Percentiles rank a stretch among this genome's conserved stretches.
These are phyloP conservation scores for Pulicaria dysenterica DNA, from an alignment of 129 eudicot species.

Conservation along the genomic window DNA sequence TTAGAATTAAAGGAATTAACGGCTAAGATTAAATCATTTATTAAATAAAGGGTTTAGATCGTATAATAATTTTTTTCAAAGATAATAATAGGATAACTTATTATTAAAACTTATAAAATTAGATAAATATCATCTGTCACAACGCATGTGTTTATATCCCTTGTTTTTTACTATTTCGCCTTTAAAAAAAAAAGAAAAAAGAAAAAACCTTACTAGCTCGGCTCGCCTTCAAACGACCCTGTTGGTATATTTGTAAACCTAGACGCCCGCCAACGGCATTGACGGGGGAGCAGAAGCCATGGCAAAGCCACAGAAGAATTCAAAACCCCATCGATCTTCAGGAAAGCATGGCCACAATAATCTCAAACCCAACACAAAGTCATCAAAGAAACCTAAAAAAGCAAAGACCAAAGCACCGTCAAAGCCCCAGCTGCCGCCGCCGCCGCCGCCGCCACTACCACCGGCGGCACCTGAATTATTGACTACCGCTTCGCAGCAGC, in stretches of 20 bases:
- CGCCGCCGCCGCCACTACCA: constrained; percentile 15
- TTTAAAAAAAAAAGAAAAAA: no score
- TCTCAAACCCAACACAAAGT: constrained; percentile 33
- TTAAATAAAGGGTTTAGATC: no score
- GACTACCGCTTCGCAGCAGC: constrained; percentile 56
- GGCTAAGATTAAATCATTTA: no score
- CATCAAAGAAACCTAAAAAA: constrained; percentile 35
- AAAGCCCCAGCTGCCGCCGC: background rate
- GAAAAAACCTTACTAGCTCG: no score
- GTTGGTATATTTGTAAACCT: constrained; percentile 22
- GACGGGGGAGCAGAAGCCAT: constrained; percentile 8
- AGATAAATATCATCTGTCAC: no score
- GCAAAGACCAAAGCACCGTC: constrained; percentile 18
- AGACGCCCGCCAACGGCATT: constrained; percentile 25
- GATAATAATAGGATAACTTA: no score
- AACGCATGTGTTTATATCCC: no score
- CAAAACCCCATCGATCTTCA: constrained; percentile 27
- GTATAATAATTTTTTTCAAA: no score
- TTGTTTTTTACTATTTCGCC: no score
- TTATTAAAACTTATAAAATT: no score
- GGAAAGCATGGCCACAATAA: constrained; percentile 8
- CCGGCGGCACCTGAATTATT: constrained; percentile 31
- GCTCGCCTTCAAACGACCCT: background rate
- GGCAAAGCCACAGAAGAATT: constrained; percentile 32
- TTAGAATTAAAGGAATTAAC: no score